These are phyloP conservation scores for Botrytis elliptica DNA, from an alignment of 2,329 filamentous ascomycete species.

Conservation along the genomic window DNA sequence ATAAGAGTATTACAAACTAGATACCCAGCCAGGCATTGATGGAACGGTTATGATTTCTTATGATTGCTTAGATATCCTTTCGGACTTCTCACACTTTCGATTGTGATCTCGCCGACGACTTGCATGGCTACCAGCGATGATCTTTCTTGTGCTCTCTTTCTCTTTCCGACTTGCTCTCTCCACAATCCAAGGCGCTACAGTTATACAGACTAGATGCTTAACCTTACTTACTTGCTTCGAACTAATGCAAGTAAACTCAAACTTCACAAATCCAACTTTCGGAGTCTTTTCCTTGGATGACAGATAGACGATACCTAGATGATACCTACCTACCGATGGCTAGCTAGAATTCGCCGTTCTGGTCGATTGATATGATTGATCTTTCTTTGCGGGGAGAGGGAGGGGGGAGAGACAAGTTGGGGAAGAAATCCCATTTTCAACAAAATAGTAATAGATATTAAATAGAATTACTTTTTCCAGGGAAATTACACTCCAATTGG, in stretches of 20 bases:
- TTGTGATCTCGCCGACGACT: background rate
- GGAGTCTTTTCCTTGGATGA: background rate
- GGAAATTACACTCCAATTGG: background rate
- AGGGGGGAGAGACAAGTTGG: background rate
- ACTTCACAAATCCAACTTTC: background rate
- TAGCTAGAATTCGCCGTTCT: background rate
- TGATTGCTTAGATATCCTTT: background rate
- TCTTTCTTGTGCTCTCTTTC: background rate
- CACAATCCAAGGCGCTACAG: background rate
- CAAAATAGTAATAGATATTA: background rate
- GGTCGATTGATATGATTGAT: background rate
- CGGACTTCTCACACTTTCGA: background rate
- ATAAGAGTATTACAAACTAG: background rate
- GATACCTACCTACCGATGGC: background rate
- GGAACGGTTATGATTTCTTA: background rate
- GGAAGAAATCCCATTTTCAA: background rate
- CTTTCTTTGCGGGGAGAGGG: background rate
- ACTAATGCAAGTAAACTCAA: constrained; percentile 3
- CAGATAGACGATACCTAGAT: background rate
- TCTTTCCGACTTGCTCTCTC: background rate
- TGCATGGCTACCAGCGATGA: background rate
- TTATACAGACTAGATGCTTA: background rate
- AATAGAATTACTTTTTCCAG: background rate
- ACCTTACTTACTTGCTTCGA: background rate
- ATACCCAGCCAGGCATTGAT: background rate